Conservation (phyloP, 192 early-diverging fungal species). For the Dissophora globulifera region DNA sequence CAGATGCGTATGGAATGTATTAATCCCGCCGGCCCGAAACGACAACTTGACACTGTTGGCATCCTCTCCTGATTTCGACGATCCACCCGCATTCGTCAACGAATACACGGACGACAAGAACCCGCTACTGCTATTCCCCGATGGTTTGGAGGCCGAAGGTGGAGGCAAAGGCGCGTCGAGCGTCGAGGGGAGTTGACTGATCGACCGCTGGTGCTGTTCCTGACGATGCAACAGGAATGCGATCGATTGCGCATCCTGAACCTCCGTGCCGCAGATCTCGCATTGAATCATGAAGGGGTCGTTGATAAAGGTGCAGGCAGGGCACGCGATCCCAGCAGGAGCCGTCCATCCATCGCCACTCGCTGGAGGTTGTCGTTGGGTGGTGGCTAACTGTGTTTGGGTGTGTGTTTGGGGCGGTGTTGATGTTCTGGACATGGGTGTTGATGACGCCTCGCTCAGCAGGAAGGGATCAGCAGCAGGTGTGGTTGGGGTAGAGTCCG, state of each 20-base stretch:
- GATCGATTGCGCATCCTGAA: constrained; percentile 52
- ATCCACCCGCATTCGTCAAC: neutral
- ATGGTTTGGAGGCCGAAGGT: constrained; percentile 1
- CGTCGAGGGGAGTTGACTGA: constrained; percentile 25
- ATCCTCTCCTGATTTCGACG: constrained; percentile 22
- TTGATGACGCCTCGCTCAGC: constrained; percentile 16
- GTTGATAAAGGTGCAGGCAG: constrained; percentile 90
- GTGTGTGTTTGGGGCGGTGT: neutral
- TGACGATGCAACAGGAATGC: constrained; percentile 42
- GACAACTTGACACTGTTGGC: constrained; percentile 73
- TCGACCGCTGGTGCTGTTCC: constrained; percentile 44
- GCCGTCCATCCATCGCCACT: neutral
- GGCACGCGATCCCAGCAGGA: constrained; percentile 69
- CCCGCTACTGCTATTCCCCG: neutral
- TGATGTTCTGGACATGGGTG: neutral
- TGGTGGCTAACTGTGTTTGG: no score
- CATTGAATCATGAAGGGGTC: constrained; percentile 81
- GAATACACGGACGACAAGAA: constrained; percentile 14
- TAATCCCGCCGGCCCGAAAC: constrained; percentile 79
- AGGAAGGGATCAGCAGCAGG: constrained; percentile 23
- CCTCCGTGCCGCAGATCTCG: constrained; percentile 84
- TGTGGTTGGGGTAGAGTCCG: neutral
- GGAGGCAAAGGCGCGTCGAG: neutral
- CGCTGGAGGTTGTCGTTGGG: no score
- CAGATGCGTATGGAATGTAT: constrained; percentile 69